These are phyloP conservation scores for Vigna angularis DNA, from an alignment of 306 rosid species.

Conservation along the genomic window DNA sequence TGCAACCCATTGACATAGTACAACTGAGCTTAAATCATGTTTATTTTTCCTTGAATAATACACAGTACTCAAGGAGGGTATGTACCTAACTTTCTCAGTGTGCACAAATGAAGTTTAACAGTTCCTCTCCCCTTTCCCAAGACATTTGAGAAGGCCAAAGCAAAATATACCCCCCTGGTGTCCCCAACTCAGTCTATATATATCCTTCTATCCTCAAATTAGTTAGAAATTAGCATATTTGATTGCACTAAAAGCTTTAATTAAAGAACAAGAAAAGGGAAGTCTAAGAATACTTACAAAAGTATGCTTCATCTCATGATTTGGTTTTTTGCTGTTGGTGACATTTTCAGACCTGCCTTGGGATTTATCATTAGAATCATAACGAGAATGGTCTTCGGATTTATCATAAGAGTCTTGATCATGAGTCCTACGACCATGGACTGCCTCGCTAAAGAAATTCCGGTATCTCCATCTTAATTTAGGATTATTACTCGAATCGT, in stretches of 20 bases:
- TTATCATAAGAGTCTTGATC: slow-evolving; percentile 49
- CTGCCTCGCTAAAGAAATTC: slow-evolving; percentile 62
- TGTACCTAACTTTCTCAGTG: no score
- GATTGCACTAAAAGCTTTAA: slow-evolving; percentile 14
- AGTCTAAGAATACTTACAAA: slow-evolving; percentile 56
- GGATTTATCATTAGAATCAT: slow-evolving; percentile 47
- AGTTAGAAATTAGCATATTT: slow-evolving; percentile 9
- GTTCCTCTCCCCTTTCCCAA: neutral
- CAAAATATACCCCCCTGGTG: slow-evolving; percentile 10
- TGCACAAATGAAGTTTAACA: slow-evolving; percentile 11
- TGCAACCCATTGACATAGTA: no score
- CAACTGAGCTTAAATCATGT: no score
- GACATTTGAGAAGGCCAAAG: slow-evolving; percentile 17
- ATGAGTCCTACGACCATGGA: slow-evolving; percentile 48
- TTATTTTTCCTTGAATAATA: no score
- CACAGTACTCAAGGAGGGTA: no score
- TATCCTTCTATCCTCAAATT: slow-evolving; percentile 39
- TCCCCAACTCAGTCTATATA: neutral
- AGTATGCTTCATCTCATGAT: slow-evolving; percentile 48
- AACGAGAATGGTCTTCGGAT: slow-evolving; percentile 43
- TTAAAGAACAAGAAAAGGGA: neutral
- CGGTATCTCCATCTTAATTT: slow-evolving; percentile 82
- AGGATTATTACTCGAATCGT: slow-evolving; percentile 72
- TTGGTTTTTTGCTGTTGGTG: slow-evolving; percentile 43
- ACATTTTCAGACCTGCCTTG: slow-evolving; percentile 44